Percentiles rank a stretch among this genome's conserved stretches.
Conservation (phyloP, 768 basidiomycete species). For the Gautieria morchelliformis region DNA sequence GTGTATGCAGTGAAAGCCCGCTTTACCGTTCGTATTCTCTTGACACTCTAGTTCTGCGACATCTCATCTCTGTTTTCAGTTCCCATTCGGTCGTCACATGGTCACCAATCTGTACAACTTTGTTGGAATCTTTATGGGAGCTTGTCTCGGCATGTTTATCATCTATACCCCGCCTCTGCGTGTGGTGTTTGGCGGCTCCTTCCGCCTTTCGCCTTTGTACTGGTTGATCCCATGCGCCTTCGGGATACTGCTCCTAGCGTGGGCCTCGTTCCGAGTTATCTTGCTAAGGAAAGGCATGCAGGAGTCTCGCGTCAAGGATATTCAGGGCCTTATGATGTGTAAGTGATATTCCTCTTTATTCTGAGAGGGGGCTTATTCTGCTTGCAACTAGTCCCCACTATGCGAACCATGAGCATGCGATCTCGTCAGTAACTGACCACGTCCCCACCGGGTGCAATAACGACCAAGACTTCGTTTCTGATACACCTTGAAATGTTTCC, state of each 20-base stretch:
- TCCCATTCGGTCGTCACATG: slow-evolving; percentile 51
- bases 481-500: no score
- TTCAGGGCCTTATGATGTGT: slow-evolving; percentile 67
- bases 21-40: not conserved
- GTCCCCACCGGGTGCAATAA: no score
- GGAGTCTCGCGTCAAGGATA: slow-evolving; percentile 49
- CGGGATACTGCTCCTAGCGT: slow-evolving; percentile 43
- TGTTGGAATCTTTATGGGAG: slow-evolving; percentile 49
- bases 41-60: slow-evolving; percentile 34
- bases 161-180: slow-evolving; percentile 62
- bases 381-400: slow-evolving; percentile 35
- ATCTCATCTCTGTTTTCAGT: slow-evolving; percentile 54
- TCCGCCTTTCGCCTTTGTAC: slow-evolving; percentile 49
- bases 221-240: slow-evolving; percentile 60
- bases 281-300: slow-evolving; percentile 47
- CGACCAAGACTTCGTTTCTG: no score
- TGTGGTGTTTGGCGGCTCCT: slow-evolving; percentile 56
- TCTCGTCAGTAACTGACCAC: slow-evolving; percentile 5
- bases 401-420: slow-evolving; percentile 23
- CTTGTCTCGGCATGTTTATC: slow-evolving; percentile 56
- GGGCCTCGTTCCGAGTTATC: slow-evolving; percentile 51
- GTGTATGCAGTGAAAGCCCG: slow-evolving; percentile 22
- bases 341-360: slow-evolving; percentile 21
- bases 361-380: slow-evolving; percentile 8
- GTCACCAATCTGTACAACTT: slow-evolving; percentile 59